Percentiles rank a stretch among this genome's conserved stretches.
phyloP scores from a whole-genome alignment of 179 eudicot species.

The Spinacia oleracea region DNA sequence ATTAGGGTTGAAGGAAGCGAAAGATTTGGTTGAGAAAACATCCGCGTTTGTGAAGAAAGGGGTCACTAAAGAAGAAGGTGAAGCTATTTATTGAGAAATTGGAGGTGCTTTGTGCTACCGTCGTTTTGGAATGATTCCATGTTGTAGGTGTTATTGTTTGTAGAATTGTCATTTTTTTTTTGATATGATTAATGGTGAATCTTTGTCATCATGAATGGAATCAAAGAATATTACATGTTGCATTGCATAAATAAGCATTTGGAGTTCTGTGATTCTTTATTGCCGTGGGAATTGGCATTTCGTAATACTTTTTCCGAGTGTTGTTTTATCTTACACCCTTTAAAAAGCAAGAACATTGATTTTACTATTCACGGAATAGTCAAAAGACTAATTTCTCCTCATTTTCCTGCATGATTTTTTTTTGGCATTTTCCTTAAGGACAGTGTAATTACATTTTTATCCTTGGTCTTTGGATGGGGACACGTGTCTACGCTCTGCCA shows the following conservation, averaged over 20 bases:
- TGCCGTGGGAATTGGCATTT: background rate
- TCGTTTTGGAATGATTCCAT: constrained; percentile 66
- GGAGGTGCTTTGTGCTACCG: constrained; percentile 81
- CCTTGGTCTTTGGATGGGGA: no score
- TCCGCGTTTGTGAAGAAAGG: constrained; percentile 77
- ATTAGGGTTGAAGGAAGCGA: constrained; percentile 86
- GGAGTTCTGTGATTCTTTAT: background rate
- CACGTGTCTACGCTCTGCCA: no score
- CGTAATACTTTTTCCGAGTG: no score
- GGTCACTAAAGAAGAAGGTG: constrained; percentile 71
- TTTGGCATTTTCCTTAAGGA: no score
- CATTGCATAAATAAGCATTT: constrained; percentile 9
- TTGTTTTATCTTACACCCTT: no score
- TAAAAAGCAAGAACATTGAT: no score
- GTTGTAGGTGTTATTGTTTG: constrained; percentile 2
- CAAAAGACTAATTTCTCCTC: no score
- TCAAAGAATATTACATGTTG: background rate
- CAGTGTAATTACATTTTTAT: no score
- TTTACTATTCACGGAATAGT: no score
- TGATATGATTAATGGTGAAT: background rate
- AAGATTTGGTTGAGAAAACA: constrained; percentile 80
- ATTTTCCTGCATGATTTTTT: no score
- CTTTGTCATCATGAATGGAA: background rate
- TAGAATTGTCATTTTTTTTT: background rate
- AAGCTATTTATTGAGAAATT: constrained; percentile 63